Percentiles rank a stretch among this genome's conserved stretches.
These are phyloP conservation scores for Euphorbia pulcherrima DNA, from an alignment of 345 rosid genomes.

Conservation along the genomic window DNA sequence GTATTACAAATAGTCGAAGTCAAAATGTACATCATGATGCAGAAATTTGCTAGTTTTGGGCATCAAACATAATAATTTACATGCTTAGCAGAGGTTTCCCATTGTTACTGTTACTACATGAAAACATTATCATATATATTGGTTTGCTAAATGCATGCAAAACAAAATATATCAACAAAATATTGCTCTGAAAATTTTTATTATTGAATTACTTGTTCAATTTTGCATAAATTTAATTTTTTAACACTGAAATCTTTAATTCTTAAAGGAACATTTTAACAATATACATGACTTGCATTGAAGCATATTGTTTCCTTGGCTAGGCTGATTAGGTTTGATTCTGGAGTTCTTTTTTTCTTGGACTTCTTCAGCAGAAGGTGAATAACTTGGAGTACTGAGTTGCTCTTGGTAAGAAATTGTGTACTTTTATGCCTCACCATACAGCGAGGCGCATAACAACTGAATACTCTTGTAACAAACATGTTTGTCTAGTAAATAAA, in stretches of 20 bases:
- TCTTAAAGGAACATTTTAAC: not conserved
- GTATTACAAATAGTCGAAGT: too few species aligned
- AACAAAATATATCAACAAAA: too few species aligned
- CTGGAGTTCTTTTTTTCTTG: not conserved
- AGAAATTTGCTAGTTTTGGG: not conserved
- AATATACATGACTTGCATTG: not conserved
- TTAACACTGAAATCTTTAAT: not conserved
- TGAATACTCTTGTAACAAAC: not conserved
- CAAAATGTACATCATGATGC: too few species aligned
- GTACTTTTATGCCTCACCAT: not conserved
- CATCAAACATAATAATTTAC: not conserved
- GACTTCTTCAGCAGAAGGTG: not conserved
- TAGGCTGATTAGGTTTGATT: constrained; percentile 13
- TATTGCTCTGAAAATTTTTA: not conserved
- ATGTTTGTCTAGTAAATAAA: not conserved
- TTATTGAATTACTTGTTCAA: not conserved
- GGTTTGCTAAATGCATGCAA: not conserved
- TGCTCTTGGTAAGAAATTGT: not conserved
- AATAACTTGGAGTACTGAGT: not conserved
- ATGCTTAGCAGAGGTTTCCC: not conserved
- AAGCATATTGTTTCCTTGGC: not conserved
- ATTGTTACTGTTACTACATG: not conserved
- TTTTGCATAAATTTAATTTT: not conserved
- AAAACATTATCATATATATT: not conserved
- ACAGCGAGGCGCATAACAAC: not conserved